Base-by-base conservation (phyloP, 352 stramenopile genomes). In the Globisporangium recalcitrans region DNA sequence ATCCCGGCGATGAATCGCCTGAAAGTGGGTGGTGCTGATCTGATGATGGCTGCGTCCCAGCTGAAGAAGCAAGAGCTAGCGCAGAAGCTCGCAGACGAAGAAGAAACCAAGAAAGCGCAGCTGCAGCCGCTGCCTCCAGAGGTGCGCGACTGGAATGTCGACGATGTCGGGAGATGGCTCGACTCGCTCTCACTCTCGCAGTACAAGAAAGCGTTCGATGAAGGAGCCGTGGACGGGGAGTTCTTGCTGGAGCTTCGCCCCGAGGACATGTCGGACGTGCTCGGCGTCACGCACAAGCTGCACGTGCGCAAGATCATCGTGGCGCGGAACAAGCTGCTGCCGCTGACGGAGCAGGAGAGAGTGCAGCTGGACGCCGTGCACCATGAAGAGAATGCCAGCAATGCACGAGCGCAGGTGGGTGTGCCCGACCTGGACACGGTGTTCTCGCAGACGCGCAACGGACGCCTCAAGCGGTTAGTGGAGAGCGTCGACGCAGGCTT, bases 121-220 rank as follows among this genome's bases (percentile, higher is more conserved):
- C 59, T 88, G 52, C 71, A 91, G 53, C 75, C 88, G 6, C 72
- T 97, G 48, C 90, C 90, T 0, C 71, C 83, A 1, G 71, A 93
- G 26, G 67, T 97, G 44, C 66, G 70, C 8, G 64, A 88, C 19
- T 97, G 91, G 91, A 92, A 64, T 9, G 88, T 98, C 26, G 82
- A 96, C 54, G 92, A 98, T 47, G 93, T 98, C 2, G 74, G 78
- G 13, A 77, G 90, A 16, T 98, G 94, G 94, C 80, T 98, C 34
- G 90, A 98, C 57, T 78, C 80, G 60, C 70, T 98, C n/a, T 86
- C 85, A 9, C 67, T 98, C 14, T 71, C 74, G 34, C 87, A 98
- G 64, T 98, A 98, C 78, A 93, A 93, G 64, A 64, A 70, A 46
- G 89, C 93, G 24, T 98, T 98, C 67, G 60, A 63, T 1, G 94